Percentiles rank a stretch among this genome's conserved stretches.
Conservation (phyloP, 129 eudicot genomes). For the Helianthus tuberosus region DNA sequence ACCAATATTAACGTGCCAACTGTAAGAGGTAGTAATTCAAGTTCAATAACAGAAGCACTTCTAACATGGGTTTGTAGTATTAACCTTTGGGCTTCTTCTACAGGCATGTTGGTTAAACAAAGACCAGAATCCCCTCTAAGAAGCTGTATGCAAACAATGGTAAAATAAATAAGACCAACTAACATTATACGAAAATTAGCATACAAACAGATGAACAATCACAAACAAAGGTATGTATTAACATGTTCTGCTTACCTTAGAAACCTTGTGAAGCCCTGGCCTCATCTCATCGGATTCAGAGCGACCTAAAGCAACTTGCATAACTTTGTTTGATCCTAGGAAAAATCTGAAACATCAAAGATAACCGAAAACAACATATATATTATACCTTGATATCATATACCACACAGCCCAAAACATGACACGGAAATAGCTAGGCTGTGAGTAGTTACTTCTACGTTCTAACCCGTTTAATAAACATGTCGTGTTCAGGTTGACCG, state of each 20-base stretch:
- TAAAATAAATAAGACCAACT: neutral
- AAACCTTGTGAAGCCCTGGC: slow-evolving; percentile 76
- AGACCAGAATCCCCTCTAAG: slow-evolving; percentile 92
- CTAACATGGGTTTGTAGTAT: slow-evolving; percentile 4
- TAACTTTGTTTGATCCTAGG: slow-evolving; percentile 94
- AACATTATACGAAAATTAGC: neutral
- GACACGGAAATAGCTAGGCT: neutral
- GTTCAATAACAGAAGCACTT: neutral
- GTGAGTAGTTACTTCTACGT: neutral
- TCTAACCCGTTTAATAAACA: neutral
- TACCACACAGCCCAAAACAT: neutral
- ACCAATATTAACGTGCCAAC: neutral
- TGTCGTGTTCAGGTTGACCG: neutral
- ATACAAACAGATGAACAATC: neutral
- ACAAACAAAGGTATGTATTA: neutral
- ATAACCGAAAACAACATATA: neutral
- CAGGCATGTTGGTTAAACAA: slow-evolving; percentile 69
- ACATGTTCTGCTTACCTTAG: slow-evolving; percentile 49
- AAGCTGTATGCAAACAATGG: slow-evolving; percentile 49
- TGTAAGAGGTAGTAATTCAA: neutral
- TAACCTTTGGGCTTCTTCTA: slow-evolving; percentile 67
- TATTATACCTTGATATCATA: neutral
- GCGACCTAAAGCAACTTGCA: slow-evolving; percentile 93
- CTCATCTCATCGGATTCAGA: slow-evolving; percentile 75
- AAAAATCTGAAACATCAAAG: slow-evolving; percentile 57